Evolutionary conservation across 2,329 filamentous ascomycete species (phyloP).

Genomic region (Fusarium nisikadoi): DNA sequence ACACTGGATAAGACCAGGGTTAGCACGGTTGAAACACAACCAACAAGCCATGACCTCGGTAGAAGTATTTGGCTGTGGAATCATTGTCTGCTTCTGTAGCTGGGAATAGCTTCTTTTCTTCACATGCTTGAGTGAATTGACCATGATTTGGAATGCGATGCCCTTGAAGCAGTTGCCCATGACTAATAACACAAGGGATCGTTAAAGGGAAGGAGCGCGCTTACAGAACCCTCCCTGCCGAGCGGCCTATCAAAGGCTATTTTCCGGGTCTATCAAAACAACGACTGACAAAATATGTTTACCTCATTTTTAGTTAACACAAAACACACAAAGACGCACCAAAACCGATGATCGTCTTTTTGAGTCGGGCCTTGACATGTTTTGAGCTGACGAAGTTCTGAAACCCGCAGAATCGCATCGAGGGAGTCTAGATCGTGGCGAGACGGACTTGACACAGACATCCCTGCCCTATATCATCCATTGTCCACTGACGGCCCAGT

Average conservation of each 20-base stretch:
- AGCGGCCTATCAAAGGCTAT: not conserved
- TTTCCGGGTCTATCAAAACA: not conserved
- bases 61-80: not conserved
- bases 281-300: not conserved
- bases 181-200: not conserved
- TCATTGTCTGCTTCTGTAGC: not conserved
- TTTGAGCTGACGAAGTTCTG: constrained; percentile 19
- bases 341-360: not conserved
- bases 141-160: not conserved
- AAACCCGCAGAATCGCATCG: constrained; percentile 23
- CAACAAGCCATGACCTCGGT: constrained; percentile 4
- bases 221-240: not conserved
- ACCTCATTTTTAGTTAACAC: not conserved
- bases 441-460: constrained; percentile 19
- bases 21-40: constrained; percentile 29
- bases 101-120: constrained; percentile 18
- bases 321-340: constrained; percentile 1
- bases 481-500: constrained; percentile 10
- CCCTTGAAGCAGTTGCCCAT: not conserved
- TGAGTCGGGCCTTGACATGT: constrained; percentile 12
- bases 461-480: constrained; percentile 15
- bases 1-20: constrained; percentile 3
- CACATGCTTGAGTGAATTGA: not conserved
- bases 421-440: constrained; percentile 33
- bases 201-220: constrained; percentile 1